These are phyloP conservation scores for Halophytophthora polymorphica DNA, from an alignment of 352 stramenopile species.

Conservation along the genomic window DNA sequence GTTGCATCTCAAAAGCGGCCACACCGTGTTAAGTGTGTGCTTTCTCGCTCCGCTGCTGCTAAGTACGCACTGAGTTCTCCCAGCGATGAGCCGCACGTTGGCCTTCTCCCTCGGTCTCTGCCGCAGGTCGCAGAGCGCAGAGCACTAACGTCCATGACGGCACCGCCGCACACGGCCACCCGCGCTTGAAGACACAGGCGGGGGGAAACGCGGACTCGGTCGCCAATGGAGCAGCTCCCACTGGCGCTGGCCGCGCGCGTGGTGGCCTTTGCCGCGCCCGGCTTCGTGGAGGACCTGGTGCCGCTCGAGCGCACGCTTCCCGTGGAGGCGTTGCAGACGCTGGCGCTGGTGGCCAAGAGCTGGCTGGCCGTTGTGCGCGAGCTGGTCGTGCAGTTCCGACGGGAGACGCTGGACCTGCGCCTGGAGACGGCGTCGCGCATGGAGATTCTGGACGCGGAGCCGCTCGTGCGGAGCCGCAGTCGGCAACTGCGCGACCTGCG, in stretches of 20 bases:
- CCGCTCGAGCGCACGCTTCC: slow-evolving; percentile 1
- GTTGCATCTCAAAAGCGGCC: no score
- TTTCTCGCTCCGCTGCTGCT: no score
- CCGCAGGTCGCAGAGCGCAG: no score
- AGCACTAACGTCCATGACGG: no score
- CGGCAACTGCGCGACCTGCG: slow-evolving; percentile 10
- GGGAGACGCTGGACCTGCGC: slow-evolving; percentile 15
- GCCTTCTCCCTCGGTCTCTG: no score
- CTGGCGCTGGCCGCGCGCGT: slow-evolving; percentile 22
- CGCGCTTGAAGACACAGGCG: no score
- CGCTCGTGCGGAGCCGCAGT: slow-evolving; percentile 1
- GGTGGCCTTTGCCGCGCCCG: slow-evolving; percentile 26
- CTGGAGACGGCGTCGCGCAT: slow-evolving; percentile 12
- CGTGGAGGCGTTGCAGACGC: slow-evolving; percentile 5
- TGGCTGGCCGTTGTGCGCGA: slow-evolving; percentile 21
- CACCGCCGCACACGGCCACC: no score
- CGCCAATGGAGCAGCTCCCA: slow-evolving; percentile 13
- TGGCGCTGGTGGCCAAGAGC: slow-evolving; percentile 26
- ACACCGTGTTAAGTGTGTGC: no score
- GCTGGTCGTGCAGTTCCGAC: slow-evolving; percentile 12
- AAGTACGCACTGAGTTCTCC: no score
- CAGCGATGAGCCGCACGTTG: no score
- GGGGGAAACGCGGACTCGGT: no score
- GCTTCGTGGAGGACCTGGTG: slow-evolving; percentile 14
- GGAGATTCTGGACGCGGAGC: slow-evolving; percentile 8